phyloP scores from a whole-genome alignment of 208 protist species.

The Spongospora subterranea region DNA sequence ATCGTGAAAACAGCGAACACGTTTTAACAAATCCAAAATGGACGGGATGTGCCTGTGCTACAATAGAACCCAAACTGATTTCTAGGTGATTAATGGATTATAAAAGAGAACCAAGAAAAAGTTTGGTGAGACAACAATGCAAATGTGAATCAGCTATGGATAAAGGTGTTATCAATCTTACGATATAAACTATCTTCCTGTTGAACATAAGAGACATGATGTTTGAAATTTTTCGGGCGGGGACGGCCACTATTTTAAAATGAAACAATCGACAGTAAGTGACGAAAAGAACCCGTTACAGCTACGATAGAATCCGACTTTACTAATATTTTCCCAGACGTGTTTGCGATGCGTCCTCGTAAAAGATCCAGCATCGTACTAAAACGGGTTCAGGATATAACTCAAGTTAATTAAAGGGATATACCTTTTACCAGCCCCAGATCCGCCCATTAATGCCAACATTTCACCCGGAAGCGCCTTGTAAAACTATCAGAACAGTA shows the following conservation, averaged over 20 bases:
- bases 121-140: background rate
- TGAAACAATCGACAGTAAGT: background rate
- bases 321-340: slow-evolving; percentile 6
- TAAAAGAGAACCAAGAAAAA: too few relatives aligned
- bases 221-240: background rate
- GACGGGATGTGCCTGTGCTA: too few relatives aligned
- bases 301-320: background rate
- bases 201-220: slow-evolving; percentile 31
- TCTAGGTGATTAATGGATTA: too few relatives aligned
- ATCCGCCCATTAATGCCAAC: slow-evolving; percentile 39
- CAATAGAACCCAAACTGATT: too few relatives aligned
- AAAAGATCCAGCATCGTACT: background rate
- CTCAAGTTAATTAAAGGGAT: background rate
- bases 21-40: too few relatives aligned
- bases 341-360: background rate
- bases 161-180: background rate
- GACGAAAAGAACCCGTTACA: background rate
- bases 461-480: slow-evolving; percentile 25
- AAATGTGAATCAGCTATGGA: background rate
- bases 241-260: background rate
- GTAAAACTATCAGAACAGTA: background rate
- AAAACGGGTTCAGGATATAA: background rate
- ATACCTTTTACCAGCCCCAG: slow-evolving; percentile 25
- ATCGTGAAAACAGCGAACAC: too few relatives aligned
- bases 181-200: slow-evolving; percentile 6